A percentile compares a stretch with the other conserved stretches of the same genome.
Evolutionary conservation across 495 filamentous ascomycete genomes (phyloP).

Genomic region (Sabuloglossum arenarium): DNA sequence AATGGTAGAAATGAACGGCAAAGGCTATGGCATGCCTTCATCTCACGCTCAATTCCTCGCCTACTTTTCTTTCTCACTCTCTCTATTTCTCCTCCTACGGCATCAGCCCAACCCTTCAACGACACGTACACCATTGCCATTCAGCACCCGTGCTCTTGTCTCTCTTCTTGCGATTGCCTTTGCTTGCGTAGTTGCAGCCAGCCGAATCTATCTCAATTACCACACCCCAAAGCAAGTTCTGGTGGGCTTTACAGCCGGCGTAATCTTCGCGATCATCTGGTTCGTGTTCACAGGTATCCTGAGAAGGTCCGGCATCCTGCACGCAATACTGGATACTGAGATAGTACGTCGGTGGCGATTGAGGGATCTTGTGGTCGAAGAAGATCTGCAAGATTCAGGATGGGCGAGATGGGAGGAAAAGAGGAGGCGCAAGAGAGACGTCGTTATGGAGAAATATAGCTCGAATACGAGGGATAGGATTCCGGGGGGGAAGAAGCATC

Average conservation of each 20-base stretch:
- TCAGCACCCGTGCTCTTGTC: conserved; percentile 33
- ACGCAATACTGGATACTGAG: conserved; percentile 50
- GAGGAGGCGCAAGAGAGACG: conserved; percentile 8
- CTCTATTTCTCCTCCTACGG: conserved; percentile 61
- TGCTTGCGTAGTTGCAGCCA: conserved; percentile 53
- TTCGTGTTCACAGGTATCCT: conserved; percentile 45
- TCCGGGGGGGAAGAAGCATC: background rate
- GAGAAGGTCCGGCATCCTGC: conserved; percentile 39
- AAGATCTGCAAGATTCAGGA: conserved; percentile 77
- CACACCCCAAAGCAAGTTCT: conserved; percentile 78
- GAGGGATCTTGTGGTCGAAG: conserved; percentile 69
- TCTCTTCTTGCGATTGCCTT: conserved; percentile 32
- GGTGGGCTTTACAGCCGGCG: conserved; percentile 53
- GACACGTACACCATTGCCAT: conserved; percentile 29
- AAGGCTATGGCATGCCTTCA: conserved; percentile 98
- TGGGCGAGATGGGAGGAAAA: conserved; percentile 77
- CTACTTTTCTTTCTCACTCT: conserved; percentile 68
- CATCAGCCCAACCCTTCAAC: conserved; percentile 35
- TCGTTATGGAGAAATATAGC: background rate
- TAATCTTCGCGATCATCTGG: conserved; percentile 54
- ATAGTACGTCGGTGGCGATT: conserved; percentile 43
- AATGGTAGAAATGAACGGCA: conserved; percentile 54
- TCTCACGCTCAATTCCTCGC: conserved; percentile 88
- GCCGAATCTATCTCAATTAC: conserved; percentile 79
- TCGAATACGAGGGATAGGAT: background rate